Conservation (phyloP, 805 yeast genomes). For the Schizosaccharomyces japonicus region DNA sequence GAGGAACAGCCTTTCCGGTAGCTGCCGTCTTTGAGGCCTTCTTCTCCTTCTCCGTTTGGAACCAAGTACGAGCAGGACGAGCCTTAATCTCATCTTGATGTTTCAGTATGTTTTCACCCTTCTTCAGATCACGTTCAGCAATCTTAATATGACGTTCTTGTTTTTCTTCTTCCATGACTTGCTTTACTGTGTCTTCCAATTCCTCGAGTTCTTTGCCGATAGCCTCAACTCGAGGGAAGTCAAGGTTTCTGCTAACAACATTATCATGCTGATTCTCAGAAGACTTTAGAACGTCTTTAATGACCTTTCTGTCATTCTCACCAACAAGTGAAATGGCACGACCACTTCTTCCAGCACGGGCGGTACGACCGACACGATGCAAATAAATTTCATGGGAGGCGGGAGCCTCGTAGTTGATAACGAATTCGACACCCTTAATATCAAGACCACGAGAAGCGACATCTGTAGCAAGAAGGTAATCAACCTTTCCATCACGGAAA, state of each 20-base stretch:
- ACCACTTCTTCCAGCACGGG: conserved; percentile 97
- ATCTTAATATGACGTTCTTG: conserved; percentile 31
- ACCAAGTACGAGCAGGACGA: conserved; percentile 94
- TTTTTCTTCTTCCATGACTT: conserved; percentile 68
- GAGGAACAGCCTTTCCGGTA: not conserved
- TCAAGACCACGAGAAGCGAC: conserved; percentile 97
- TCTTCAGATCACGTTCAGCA: conserved; percentile 76
- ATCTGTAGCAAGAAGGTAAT: conserved; percentile 85
- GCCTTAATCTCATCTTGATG: conserved; percentile 63
- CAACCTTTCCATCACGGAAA: conserved; percentile 62
- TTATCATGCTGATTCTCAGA: conserved; percentile 31
- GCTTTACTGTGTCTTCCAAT: conserved; percentile 39
- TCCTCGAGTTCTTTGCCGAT: conserved; percentile 35
- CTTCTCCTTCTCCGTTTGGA: conserved; percentile 28
- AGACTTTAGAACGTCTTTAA: conserved; percentile 67
- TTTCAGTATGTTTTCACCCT: conserved; percentile 62
- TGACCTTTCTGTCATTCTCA: conserved; percentile 73
- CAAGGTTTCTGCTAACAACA: conserved; percentile 63
- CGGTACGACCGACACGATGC: conserved; percentile 97
- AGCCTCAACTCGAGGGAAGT: conserved; percentile 64
- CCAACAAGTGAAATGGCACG: conserved; percentile 82
- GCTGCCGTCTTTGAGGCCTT: conserved; percentile 16
- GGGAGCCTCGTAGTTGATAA: conserved; percentile 89
- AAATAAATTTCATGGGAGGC: conserved; percentile 71
- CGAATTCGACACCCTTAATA: conserved; percentile 91